Evolutionary conservation across 164 flowering plant species (phyloP).

Genomic region (Umbellularia californica): DNA sequence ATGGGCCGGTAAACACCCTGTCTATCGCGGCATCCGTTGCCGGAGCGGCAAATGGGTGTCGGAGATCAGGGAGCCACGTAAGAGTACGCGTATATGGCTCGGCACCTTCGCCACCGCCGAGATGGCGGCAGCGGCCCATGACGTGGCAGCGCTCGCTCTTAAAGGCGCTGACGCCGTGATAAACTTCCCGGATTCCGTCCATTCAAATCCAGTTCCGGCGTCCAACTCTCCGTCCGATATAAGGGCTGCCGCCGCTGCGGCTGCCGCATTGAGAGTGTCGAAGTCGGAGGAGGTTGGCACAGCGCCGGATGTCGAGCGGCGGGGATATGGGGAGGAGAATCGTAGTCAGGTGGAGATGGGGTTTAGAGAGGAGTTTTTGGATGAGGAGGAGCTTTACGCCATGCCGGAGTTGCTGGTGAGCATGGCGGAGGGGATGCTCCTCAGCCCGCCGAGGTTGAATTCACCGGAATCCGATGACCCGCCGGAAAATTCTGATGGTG

Average conservation of each 20-base stretch:
- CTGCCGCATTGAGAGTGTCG: slow-evolving; percentile 33
- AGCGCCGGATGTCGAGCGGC: neutral
- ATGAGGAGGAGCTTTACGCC: slow-evolving; percentile 46
- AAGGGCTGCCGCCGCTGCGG: slow-evolving; percentile 53
- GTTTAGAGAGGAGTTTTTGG: slow-evolving; percentile 29
- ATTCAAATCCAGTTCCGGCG: slow-evolving; percentile 36
- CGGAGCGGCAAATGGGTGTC: slow-evolving; percentile 88
- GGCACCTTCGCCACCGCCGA: slow-evolving; percentile 77
- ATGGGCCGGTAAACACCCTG: slow-evolving; percentile 33
- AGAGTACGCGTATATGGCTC: slow-evolving; percentile 76
- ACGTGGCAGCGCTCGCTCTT: slow-evolving; percentile 70
- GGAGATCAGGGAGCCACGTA: slow-evolving; percentile 82
- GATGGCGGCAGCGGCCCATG: slow-evolving; percentile 91
- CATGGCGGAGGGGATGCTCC: slow-evolving; percentile 65
- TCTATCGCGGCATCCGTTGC: slow-evolving; percentile 52
- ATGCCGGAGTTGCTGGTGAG: slow-evolving; percentile 52
- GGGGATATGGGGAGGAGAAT: slow-evolving; percentile 2
- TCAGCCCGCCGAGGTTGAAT: slow-evolving; percentile 51
- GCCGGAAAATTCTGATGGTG: slow-evolving; percentile 27
- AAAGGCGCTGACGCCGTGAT: slow-evolving; percentile 49
- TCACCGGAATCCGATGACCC: slow-evolving; percentile 27
- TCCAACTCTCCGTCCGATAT: slow-evolving; percentile 51
- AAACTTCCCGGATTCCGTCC: slow-evolving; percentile 50
- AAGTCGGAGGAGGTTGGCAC: slow-evolving; percentile 1
- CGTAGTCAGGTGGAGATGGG: neutral